Percentiles rank a stretch among this genome's conserved stretches.
Conservation (phyloP, 257 asterid genomes). For the Cruciata laevipes region DNA sequence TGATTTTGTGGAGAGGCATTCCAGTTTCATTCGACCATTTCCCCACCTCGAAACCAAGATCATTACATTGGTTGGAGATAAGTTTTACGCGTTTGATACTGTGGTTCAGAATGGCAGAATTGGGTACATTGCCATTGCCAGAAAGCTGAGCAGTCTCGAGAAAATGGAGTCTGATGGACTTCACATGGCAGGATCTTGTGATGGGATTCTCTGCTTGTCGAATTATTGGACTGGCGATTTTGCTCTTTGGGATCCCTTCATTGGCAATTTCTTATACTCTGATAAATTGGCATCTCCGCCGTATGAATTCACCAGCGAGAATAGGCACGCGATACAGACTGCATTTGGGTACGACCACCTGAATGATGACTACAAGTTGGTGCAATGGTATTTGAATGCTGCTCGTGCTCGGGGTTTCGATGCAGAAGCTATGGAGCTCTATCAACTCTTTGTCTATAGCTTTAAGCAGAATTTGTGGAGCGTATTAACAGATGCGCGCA, state of each 20-base stretch:
- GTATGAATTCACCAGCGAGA: not conserved
- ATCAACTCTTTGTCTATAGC: not conserved
- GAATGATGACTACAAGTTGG: not conserved
- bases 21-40: not conserved
- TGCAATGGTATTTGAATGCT: not conserved
- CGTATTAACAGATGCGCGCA: not conserved
- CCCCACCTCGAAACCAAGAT: not conserved
- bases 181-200: not conserved
- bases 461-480: not conserved
- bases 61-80: not conserved
- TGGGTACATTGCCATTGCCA: not conserved
- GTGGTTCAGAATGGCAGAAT: not conserved
- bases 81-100: not conserved
- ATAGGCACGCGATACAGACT: not conserved
- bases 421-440: not conserved
- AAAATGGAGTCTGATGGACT: not conserved
- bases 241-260: not conserved
- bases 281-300: not conserved
- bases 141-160: not conserved
- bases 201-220: not conserved
- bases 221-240: not conserved
- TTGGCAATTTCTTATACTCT: not conserved
- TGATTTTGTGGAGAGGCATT: not conserved
- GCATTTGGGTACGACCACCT: not conserved
- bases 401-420: not conserved